Evolutionary conservation across 176 grass and related monocot genomes (phyloP), one percentile per base, ranked within the genome.

Genomic region (Aegilops tauschii): DNA sequence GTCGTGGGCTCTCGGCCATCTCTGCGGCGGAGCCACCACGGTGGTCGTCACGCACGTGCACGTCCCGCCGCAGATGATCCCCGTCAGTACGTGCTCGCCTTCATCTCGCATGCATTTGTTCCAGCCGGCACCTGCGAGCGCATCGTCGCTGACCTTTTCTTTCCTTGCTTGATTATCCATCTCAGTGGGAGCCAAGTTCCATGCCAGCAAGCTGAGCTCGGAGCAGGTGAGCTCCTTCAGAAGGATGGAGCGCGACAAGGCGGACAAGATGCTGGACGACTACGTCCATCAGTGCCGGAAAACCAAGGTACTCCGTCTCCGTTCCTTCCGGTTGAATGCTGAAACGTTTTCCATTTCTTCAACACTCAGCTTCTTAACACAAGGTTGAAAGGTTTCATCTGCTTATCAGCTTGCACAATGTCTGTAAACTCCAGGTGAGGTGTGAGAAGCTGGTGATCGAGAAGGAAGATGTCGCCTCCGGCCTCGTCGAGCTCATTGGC

Each of bases 1-100:
- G 9, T 61, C 68, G 12, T 98, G 91, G 95, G 93, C 81, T 70
- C 58, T 98, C 40, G 8, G 56, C 49, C 31, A 83, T 65, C 77
- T 88, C 77, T 49, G 47, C 74, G 62, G 69, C 29, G 30, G 80
- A 81, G 10, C 50, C 56, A 93, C 66, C 64, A 98, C 66, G 68
- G 30, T 98, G 6, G 84, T 98, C 61, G 75, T 98, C 85, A 59
- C 93, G 65, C 95, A 98, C 63, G 89, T 95, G 44, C 93, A 98
- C 28, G 88, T 87, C 27, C 89, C 89, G 3, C 80, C 87, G n/a
- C 87, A 95, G 76, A 88, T 90, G 87, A 95, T 98, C 71, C 91
- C 93, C 65, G 89, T 93, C 80, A 93, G 95, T 98, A 95, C 54
- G 93, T 78, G 62, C 21, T 5, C 17, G 32, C 75, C 40, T 49